Evolutionary conservation across 495 filamentous ascomycete genomes (phyloP).

Genomic region (Hypoxylon lenormandii): DNA sequence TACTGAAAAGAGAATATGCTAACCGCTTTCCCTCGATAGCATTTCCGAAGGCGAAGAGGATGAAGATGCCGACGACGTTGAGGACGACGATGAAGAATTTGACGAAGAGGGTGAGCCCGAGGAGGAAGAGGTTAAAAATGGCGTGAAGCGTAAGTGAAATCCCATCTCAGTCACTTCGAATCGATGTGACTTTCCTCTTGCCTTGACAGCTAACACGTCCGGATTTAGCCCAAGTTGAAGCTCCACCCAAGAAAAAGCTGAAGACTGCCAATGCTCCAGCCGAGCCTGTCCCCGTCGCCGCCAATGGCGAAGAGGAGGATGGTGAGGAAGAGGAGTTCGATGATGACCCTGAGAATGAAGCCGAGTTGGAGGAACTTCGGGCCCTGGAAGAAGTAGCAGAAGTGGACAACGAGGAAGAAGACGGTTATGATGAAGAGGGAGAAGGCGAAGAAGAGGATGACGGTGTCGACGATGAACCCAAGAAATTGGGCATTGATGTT

Average conservation of each 20-base stretch:
- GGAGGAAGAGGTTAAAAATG: slow-evolving; percentile 43
- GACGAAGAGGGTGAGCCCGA: slow-evolving; percentile 50
- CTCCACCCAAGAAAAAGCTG: slow-evolving; percentile 63
- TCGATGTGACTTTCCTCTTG: neutral
- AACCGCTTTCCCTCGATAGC: slow-evolving; percentile 25
- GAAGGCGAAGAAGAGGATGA: slow-evolving; percentile 56
- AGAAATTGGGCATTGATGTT: slow-evolving; percentile 53
- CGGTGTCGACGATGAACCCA: slow-evolving; percentile 49
- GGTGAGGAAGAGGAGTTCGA: slow-evolving; percentile 53
- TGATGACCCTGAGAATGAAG: slow-evolving; percentile 45
- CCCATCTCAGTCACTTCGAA: neutral
- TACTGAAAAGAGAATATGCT: slow-evolving; percentile 11
- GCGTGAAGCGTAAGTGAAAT: slow-evolving; percentile 48
- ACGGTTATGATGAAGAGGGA: slow-evolving; percentile 52
- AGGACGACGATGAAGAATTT: slow-evolving; percentile 56
- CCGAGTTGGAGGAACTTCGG: slow-evolving; percentile 50
- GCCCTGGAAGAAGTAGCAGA: slow-evolving; percentile 29
- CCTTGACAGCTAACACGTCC: slow-evolving; percentile 27
- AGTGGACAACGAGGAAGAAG: slow-evolving; percentile 46
- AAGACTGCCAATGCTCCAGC: slow-evolving; percentile 53
- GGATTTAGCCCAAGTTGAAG: slow-evolving; percentile 46
- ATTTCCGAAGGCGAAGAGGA: slow-evolving; percentile 52
- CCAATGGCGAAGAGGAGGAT: slow-evolving; percentile 52
- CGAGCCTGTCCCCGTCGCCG: slow-evolving; percentile 46
- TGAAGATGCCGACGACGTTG: slow-evolving; percentile 56